phyloP scores from a whole-genome alignment of 2,329 filamentous ascomycete species.

The Ceratocystiopsis sp. region DNA sequence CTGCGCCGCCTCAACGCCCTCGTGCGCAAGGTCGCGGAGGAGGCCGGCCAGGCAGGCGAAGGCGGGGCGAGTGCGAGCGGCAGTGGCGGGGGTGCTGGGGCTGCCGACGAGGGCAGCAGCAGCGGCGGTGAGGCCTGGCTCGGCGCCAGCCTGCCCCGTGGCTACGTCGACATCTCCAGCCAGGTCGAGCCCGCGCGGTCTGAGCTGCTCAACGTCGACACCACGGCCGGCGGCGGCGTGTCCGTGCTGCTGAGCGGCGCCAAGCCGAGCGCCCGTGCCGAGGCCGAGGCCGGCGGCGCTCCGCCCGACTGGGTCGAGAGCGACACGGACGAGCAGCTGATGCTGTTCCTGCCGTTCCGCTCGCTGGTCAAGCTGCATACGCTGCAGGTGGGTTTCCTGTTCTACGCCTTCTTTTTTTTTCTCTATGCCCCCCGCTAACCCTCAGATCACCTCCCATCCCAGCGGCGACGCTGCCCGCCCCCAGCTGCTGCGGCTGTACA shows the following conservation, averaged over 20 bases:
- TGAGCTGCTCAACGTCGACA: slow-evolving; percentile 78
- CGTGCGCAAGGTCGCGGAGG: slow-evolving; percentile 52
- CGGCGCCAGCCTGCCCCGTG: slow-evolving; percentile 57
- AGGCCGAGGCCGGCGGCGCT: slow-evolving; percentile 23
- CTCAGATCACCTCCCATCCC: slow-evolving; percentile 69
- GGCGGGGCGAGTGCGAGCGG: slow-evolving; percentile 10
- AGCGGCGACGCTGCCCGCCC: slow-evolving; percentile 62
- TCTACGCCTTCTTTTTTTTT: neutral
- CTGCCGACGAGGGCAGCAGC: neutral
- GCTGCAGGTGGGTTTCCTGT: slow-evolving; percentile 33
- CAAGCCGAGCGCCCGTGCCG: slow-evolving; percentile 35
- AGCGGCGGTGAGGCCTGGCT: slow-evolving; percentile 35
- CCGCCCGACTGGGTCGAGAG: slow-evolving; percentile 79
- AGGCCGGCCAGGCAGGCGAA: slow-evolving; percentile 34
- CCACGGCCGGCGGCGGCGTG: slow-evolving; percentile 54
- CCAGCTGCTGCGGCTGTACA: slow-evolving; percentile 68
- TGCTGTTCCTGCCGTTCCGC: slow-evolving; percentile 84
- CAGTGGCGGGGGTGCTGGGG: slow-evolving; percentile 22
- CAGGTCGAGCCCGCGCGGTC: slow-evolving; percentile 63
- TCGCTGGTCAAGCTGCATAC: slow-evolving; percentile 80
- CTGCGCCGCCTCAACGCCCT: slow-evolving; percentile 50
- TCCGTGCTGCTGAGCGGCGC: slow-evolving; percentile 53
- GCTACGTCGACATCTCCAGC: slow-evolving; percentile 70
- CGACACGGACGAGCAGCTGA: slow-evolving; percentile 90
- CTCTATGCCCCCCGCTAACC: neutral